phyloP scores from a whole-genome alignment of 495 filamentous ascomycete species.

The Pseudotulostoma volvatum region DNA sequence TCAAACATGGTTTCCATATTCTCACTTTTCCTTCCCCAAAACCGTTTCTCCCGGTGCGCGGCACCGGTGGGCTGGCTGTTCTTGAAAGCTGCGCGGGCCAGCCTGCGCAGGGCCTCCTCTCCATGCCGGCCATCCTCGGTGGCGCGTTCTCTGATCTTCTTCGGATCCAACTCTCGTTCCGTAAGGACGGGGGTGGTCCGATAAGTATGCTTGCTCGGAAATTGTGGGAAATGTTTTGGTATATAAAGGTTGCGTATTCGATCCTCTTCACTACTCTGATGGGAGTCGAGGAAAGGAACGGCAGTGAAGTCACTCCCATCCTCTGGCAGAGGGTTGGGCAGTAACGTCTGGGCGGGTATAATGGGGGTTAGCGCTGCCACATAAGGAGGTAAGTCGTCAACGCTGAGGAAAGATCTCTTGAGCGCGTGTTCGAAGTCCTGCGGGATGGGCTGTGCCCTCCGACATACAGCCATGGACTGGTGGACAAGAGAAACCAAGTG shows the following conservation, averaged over 20 bases:
- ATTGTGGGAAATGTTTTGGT: constrained; percentile 49
- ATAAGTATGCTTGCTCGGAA: constrained; percentile 62
- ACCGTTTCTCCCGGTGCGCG: constrained; percentile 25
- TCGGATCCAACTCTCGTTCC: constrained; percentile 48
- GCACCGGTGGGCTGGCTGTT: constrained; percentile 21
- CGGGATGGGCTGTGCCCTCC: constrained; percentile 45
- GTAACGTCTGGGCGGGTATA: constrained; percentile 16
- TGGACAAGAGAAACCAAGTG: constrained; percentile 38
- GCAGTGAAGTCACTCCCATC: constrained; percentile 21
- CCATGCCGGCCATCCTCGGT: constrained; percentile 57
- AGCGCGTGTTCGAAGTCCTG: constrained; percentile 56
- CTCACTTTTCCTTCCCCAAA: constrained; percentile 27
- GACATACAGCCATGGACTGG: constrained; percentile 42
- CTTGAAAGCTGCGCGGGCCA: constrained; percentile 37
- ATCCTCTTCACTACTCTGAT: constrained; percentile 36
- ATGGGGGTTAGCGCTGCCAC: constrained; percentile 21
- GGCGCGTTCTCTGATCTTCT: constrained; percentile 54
- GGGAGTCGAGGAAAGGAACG: constrained; percentile 33
- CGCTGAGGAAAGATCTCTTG: constrained; percentile 15
- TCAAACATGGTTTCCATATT: constrained; percentile 35
- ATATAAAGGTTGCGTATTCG: constrained; percentile 37
- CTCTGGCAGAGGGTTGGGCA: constrained; percentile 31
- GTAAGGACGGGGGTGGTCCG: constrained; percentile 49
- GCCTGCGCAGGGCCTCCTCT: constrained; percentile 54
- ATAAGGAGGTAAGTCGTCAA: constrained; percentile 25